Evolutionary conservation across 2,329 filamentous ascomycete genomes (phyloP).

Genomic region (Didymella pinodella): DNA sequence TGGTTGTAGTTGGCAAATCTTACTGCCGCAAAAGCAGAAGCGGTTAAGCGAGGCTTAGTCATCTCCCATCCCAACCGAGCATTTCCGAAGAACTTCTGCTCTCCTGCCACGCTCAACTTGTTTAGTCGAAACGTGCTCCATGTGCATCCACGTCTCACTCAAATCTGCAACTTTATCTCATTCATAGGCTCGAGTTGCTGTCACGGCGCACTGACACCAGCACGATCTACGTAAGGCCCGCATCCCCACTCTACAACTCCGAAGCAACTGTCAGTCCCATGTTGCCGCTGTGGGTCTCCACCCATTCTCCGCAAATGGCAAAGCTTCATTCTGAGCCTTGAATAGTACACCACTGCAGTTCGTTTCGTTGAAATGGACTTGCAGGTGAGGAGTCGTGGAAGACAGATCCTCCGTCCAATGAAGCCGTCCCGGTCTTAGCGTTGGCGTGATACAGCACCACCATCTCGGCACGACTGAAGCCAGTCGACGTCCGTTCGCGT

Average conservation of each 20-base stretch:
- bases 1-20: background rate
- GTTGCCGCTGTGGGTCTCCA: constrained; percentile 8
- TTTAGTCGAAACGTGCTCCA: background rate
- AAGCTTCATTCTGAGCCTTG: background rate
- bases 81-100: background rate
- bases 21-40: background rate
- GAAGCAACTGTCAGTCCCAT: background rate
- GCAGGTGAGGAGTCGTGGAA: background rate
- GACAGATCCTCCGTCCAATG: background rate
- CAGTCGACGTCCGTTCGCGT: background rate
- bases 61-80: background rate
- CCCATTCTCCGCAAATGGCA: constrained; percentile 4
- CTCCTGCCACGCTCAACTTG: background rate
- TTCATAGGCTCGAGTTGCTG: background rate
- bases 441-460: background rate
- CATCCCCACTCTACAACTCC: constrained; percentile 14
- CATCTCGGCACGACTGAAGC: background rate
- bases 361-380: background rate
- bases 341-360: background rate
- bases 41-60: background rate
- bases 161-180: background rate
- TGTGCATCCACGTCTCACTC: background rate
- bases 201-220: background rate
- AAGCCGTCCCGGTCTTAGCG: background rate
- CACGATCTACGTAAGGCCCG: constrained; percentile 7